Evolutionary conservation across 805 yeast species (phyloP), one percentile per base, ranked within the genome.

Genomic region (Cyberlindnera subsufficiens): DNA sequence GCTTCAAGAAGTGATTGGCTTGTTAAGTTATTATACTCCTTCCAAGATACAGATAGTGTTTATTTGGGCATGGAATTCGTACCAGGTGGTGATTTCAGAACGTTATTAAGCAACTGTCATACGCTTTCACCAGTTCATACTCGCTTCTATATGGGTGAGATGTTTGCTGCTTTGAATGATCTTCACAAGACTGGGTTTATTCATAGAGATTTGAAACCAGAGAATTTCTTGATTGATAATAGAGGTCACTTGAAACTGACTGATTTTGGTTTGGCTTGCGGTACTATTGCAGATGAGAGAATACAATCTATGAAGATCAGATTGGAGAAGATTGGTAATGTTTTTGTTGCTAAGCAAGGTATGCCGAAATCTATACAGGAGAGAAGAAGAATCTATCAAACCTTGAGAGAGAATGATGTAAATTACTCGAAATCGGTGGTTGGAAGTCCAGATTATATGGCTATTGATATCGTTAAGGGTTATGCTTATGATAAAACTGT

Each of bases 1-100:
- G 91, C 93, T 32, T 88, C 97, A 2, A 76, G 96, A 61, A 80
- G 91, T 39, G 96, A 89, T 46, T 93, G 99, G 99, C 71, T 93
- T 32, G 99, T 93, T 33, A 89, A 89, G 64, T 71, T 93, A 39
- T 72, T 88, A 45, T 93, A 93, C 61, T 96, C 98, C 2, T 93
- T 93, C 68, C 99, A 93, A 64, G 98, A 93, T 65, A 65, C 82
- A 0, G 90, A 86, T 48, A 86, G 85, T 58, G 86, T 93, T 27
- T 93, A 87, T 55, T 71, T 93, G 58, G 99, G 99, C 2, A 93
- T 93, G 99, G 99, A 93, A 63, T 93, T 86, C 64, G 99, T 93
- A n/a, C 97, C 99, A 8, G 99, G 99, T 45, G 99, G 99, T 42
- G 99, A 93, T 61, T 93, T 87, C 69, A 81, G 99, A 60, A 93